These are phyloP conservation scores for Ceratobasidium sp. DNA, from an alignment of 1,284 basidiomycete species.

Conservation along the genomic window DNA sequence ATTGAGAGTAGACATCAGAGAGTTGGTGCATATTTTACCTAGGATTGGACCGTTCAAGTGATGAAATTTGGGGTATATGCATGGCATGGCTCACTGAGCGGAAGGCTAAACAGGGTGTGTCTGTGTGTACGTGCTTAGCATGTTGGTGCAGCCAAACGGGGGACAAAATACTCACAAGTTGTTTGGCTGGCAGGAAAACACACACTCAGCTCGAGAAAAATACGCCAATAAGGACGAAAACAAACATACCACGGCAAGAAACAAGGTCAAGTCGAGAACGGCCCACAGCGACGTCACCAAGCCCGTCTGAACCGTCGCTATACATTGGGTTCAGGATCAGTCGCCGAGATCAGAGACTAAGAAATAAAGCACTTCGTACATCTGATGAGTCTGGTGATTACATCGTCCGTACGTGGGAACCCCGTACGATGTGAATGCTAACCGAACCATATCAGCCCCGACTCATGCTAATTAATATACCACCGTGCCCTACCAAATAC, in stretches of 20 bases:
- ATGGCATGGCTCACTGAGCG: constrained; percentile 11
- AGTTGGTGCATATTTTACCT: constrained; percentile 38
- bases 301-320: constrained; percentile 60
- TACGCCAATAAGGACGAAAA: not conserved
- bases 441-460: not conserved
- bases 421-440: constrained; percentile 61
- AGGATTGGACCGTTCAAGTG: not conserved
- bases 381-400: constrained; percentile 61
- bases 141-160: not conserved
- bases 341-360: not conserved
- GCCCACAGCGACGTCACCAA: constrained; percentile 57
- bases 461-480: not conserved
- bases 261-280: constrained; percentile 57
- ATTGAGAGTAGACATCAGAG: constrained; percentile 37
- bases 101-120: constrained; percentile 1
- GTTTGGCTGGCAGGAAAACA: not conserved
- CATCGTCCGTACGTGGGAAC: constrained; percentile 56
- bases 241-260: constrained; percentile 56
- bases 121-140: not conserved
- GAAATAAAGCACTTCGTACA: constrained; percentile 53
- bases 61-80: not conserved
- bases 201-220: not conserved
- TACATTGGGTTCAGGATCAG: constrained; percentile 2
- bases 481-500: constrained; percentile 56
- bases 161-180: constrained; percentile 8